These are phyloP conservation scores for Neonothopanus nambi DNA, from an alignment of 1,284 basidiomycete species.

Conservation along the genomic window DNA sequence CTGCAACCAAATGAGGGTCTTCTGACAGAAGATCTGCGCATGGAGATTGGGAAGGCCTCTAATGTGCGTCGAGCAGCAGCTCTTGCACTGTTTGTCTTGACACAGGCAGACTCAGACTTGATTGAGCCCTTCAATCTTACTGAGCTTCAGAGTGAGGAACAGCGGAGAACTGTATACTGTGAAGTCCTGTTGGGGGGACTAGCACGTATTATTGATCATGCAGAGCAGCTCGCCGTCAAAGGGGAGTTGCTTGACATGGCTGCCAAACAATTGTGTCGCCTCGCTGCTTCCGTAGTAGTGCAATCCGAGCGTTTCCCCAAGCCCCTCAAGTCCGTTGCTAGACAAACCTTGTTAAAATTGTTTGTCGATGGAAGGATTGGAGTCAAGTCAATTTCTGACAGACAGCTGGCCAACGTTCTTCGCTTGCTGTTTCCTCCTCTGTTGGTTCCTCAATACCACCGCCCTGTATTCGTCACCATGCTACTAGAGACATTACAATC, in stretches of 20 bases:
- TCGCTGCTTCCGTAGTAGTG: constrained; percentile 31
- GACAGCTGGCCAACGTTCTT: constrained; percentile 33
- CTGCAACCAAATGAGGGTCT: constrained; percentile 30
- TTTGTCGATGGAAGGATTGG: constrained; percentile 33
- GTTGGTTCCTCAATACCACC: constrained; percentile 23
- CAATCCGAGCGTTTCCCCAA: constrained; percentile 29
- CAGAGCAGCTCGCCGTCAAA: constrained; percentile 30
- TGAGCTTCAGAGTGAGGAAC: constrained; percentile 28
- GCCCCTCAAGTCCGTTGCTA: constrained; percentile 27
- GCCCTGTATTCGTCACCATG: constrained; percentile 29
- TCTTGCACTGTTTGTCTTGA: constrained; percentile 32
- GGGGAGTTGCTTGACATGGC: constrained; percentile 31
- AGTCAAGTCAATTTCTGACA: constrained; percentile 30
- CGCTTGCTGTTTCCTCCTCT: constrained; percentile 35
- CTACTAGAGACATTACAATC: constrained; percentile 30
- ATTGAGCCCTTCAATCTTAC: constrained; percentile 24
- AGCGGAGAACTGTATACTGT: constrained; percentile 28
- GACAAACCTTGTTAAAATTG: constrained; percentile 31
- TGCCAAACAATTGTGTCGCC: constrained; percentile 31
- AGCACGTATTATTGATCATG: constrained; percentile 29
- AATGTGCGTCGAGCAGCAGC: constrained; percentile 23
- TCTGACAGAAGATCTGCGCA: constrained; percentile 28
- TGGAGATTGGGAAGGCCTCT: no score
- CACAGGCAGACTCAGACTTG: constrained; percentile 9
- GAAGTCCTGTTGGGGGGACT: constrained; percentile 33